Evolutionary conservation across 2,329 filamentous ascomycete genomes (phyloP).

Genomic region (Bipolaris oryzae): DNA sequence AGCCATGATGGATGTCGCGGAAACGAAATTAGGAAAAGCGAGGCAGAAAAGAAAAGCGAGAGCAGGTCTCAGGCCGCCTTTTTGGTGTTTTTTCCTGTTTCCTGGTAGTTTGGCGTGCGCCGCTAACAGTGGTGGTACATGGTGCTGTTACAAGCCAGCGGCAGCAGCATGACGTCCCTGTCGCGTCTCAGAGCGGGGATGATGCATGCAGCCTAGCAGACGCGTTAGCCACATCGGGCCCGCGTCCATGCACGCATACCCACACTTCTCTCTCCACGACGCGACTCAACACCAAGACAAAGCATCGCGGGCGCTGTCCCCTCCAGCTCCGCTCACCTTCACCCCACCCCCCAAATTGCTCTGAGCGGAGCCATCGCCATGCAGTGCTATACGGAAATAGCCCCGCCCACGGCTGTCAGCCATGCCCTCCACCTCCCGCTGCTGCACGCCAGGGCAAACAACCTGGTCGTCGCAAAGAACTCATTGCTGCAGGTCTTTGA

Average conservation of each 20-base stretch:
- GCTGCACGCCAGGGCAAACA: slow-evolving; percentile 74
- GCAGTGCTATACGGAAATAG: slow-evolving; percentile 98
- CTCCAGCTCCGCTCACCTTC: neutral
- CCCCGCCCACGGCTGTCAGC: slow-evolving; percentile 91
- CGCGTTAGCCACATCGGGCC: slow-evolving; percentile 13
- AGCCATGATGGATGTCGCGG: slow-evolving; percentile 55
- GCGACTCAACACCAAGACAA: slow-evolving; percentile 21
- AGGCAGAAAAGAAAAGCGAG: no score
- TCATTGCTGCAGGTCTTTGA: slow-evolving; percentile 92
- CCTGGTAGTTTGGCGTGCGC: neutral
- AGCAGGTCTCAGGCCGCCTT: no score
- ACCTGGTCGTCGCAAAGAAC: slow-evolving; percentile 89
- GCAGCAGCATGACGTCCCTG: slow-evolving; percentile 21
- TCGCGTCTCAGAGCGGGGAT: slow-evolving; percentile 8
- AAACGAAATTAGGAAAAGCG: no score
- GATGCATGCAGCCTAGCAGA: slow-evolving; percentile 12
- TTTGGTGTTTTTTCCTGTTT: neutral
- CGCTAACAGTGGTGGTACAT: neutral
- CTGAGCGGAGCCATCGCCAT: slow-evolving; percentile 56
- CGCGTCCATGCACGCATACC: neutral
- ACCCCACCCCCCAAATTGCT: slow-evolving; percentile 20
- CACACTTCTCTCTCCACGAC: slow-evolving; percentile 25
- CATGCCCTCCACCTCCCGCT: slow-evolving; percentile 83
- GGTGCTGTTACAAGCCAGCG: neutral
- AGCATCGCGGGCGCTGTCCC: slow-evolving; percentile 12